Conservation (phyloP, 495 filamentous ascomycete species). For the Trichoderma orchidacearum region DNA sequence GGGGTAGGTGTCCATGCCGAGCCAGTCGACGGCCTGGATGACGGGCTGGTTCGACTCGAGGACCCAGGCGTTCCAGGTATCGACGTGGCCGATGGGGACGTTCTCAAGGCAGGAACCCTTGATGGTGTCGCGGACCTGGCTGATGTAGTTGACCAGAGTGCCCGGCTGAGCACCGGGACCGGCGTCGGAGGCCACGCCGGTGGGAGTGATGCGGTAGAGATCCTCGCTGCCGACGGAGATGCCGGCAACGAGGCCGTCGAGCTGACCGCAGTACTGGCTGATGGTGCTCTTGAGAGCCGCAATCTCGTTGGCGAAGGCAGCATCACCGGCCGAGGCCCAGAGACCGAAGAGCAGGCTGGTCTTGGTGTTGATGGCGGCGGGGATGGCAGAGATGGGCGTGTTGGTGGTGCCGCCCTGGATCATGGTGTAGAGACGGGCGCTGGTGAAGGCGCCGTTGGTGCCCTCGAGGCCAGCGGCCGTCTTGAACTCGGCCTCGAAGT, state of each 20-base stretch:
- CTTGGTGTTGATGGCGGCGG: constrained; percentile 60
- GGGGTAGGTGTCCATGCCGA: constrained; percentile 66
- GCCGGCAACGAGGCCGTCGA: constrained; percentile 56
- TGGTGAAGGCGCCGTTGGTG: constrained; percentile 55
- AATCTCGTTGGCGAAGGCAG: constrained; percentile 52
- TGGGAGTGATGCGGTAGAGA: constrained; percentile 65
- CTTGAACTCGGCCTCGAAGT: constrained; percentile 60
- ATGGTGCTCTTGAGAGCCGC: constrained; percentile 52
- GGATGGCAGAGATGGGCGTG: constrained; percentile 53
- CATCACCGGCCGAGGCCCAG: constrained; percentile 58
- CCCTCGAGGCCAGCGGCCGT: constrained; percentile 54
- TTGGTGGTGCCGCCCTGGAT: constrained; percentile 38
- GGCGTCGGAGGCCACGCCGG: constrained; percentile 25
- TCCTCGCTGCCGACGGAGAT: constrained; percentile 90
- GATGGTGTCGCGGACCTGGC: constrained; percentile 45
- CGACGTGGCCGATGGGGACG: constrained; percentile 67
- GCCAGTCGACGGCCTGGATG: constrained; percentile 55
- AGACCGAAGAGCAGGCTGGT: constrained; percentile 64
- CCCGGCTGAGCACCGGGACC: constrained; percentile 41
- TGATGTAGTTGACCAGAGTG: constrained; percentile 50
- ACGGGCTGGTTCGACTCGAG: constrained; percentile 59
- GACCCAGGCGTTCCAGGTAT: constrained; percentile 83
- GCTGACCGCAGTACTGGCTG: constrained; percentile 42
- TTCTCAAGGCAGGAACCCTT: constrained; percentile 39
- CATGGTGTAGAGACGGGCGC: constrained; percentile 44